Base-by-base conservation (phyloP, 208 protist species). In the Leishmania tarentolae region DNA sequence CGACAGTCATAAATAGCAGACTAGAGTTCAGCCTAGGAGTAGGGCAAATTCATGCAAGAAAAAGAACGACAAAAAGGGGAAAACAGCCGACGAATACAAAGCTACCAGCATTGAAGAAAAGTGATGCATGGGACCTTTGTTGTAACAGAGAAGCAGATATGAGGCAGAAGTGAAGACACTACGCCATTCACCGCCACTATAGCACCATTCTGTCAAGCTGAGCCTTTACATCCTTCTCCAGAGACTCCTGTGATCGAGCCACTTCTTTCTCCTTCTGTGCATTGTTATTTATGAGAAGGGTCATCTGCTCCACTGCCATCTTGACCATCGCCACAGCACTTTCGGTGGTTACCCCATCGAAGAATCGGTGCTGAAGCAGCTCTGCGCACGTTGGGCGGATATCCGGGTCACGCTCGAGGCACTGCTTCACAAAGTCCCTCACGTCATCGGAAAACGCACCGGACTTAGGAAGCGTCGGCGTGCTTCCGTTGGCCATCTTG, bases 281-380 rank as follows among this genome's bases (percentile, higher is more conserved):
- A 52, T 94, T 90, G 81, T 90, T 95, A 66, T 92, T 94, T 79
- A 97, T 92, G 35, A 97, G 84, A 19, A 90, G 92, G 2, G 90
- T 95, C 94, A 97, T 97, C 83, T 92, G 90, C 53, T 97, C 87
- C 50, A 97, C 90, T 37, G 86, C 94, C 75, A 94, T 86, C 85
- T 92, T 94, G 17, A 97, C 94, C 85, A 95, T 96, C 31, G 86
- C 91, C 2, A 93, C 86, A 19, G 94, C 89, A 31, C 83, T 92
- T 84, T 90, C 87, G 47, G 90, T 87, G 35, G 92, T 95, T 40
- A 92, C 89, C 1, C 86, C 89, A 35, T 86, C 81, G 59, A 97
- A 91, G 79, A 97, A 96, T 7, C 85, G 90, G 87, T 96, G 94
- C 73, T 88, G 83, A n/a, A 97, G 89, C 37, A 97, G 75, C 47